Evolutionary conservation across 1,139 yeast genomes (phyloP), one percentile per base, ranked within the genome.

Genomic region (Meyerozyma guilliermondii): DNA sequence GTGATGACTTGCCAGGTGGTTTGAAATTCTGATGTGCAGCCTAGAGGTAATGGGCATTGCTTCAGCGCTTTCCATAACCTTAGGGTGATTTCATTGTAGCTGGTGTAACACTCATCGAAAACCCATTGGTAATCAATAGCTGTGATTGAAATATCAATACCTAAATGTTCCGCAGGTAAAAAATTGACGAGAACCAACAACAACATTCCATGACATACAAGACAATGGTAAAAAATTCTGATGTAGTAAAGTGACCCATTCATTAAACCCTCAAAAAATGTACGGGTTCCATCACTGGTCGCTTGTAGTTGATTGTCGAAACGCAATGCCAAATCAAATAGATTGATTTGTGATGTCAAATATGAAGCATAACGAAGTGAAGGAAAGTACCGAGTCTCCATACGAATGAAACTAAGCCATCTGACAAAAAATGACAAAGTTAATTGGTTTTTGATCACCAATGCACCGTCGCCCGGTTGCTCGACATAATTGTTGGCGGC

Each of bases 311-410:
- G 33, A 9, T 53, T 50, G 44, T 63, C 63, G 35, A 63, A 40
- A 18, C 50, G 40, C 34, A 46, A 43, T 42, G 59, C 63, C 41
- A 58, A 64, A 43, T 65, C 65, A 46, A 63, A 62, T 30, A 57
- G 36, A 33, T 58, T 51, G 34, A 58, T 35, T 51, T 66, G 54
- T 2, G 62, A 44, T 2, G 69, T 62, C 16, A 62, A 39, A 45
- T 60, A 66, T 9, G 63, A 53, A 2, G 62, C 46, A 45, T 55
- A 65, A 33, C 71, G 48, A 39, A 67, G 54, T 10, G 66, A 52
- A 0, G 73, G 69, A 45, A 65, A 68, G 49, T 68, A 62, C 7
- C 55, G 55, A 1, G 53, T 43, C 47, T 68, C 72, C 17, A 65
- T 50, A 35, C 60, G 53, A 18, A 65, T 50, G 40, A 67, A 60